These are phyloP conservation scores for Gossypium lobatum DNA, from an alignment of 441 rosid genomes.

Conservation along the genomic window DNA sequence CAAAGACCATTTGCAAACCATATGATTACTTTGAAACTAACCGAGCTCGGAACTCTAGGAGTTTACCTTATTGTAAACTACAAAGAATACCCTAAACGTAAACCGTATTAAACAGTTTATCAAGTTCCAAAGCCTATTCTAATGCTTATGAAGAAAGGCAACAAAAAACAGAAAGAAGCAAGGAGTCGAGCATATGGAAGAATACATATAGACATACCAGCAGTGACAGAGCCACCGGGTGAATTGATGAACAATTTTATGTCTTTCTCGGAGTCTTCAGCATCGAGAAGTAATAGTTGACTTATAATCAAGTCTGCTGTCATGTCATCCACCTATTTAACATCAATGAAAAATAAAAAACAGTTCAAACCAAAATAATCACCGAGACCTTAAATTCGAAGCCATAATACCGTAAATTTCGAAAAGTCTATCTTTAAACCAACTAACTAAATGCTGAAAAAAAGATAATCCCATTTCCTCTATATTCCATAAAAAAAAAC, in stretches of 20 bases:
- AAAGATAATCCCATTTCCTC: background rate
- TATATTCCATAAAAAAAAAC: background rate
- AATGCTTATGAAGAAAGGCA: background rate
- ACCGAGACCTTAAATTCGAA: background rate
- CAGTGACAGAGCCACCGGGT: slow-evolving; percentile 90
- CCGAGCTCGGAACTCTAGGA: background rate
- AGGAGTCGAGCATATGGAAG: background rate
- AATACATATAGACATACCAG: slow-evolving; percentile 42
- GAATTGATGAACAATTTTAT: slow-evolving; percentile 79
- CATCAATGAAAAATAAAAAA: slow-evolving; percentile 7
- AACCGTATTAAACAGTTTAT: background rate
- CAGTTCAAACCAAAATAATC: background rate
- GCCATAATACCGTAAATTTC: background rate
- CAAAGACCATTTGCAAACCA: background rate
- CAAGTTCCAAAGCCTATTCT: background rate
- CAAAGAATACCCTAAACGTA: background rate
- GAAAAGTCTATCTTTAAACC: background rate
- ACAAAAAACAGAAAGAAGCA: background rate
- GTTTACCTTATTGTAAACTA: background rate
- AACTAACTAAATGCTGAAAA: background rate
- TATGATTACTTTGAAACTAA: background rate
- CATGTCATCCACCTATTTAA: slow-evolving; percentile 71
- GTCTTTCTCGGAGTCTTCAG: slow-evolving; percentile 71
- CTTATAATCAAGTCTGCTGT: slow-evolving; percentile 79
- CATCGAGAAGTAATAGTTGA: slow-evolving; percentile 84